Evolutionary conservation across 2,329 filamentous ascomycete species (phyloP), one percentile per base, ranked within the genome.

Genomic region (Penicillium decumbens): DNA sequence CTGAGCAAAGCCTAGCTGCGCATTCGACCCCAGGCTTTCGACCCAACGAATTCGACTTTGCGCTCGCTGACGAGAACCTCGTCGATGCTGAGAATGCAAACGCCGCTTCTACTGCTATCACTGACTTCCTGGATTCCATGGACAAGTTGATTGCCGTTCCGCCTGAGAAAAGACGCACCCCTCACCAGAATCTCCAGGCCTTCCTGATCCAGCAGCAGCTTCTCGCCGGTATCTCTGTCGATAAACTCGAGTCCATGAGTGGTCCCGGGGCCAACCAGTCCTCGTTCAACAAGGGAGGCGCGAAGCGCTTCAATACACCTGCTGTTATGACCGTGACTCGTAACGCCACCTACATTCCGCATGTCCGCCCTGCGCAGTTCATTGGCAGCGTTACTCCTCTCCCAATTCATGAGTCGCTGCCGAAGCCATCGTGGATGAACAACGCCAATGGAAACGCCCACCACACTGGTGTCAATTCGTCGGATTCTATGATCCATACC

Each of bases 121-220:
- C 38, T 41, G 23, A 41, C 6, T 41, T 41, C 15, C 38, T 41
- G 38, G 12, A 2, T 41, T 3, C 23, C 12, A 41, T 41, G n/a
- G 23, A 41, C 12, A 25, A 25, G 6, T 20, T 13, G 9, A 18
- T 37, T 4, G 33, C 33, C 9, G 20, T 7, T 23, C 33, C 33
- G 18, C 15, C 33, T 12, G 18, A 20, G 9, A 18, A 37, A 6
- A 37, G 18, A 37, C 33, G 24, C 38, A 27, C 20, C 38, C 38
- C 38, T 25, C 38, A 12, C 12, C 38, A 40, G 23, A 40, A 13
- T 13, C 30, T 68, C 8, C 62, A 66, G 28, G 51, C 48, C 4
- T 64, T 60, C 39, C 53, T 69, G 12, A 53, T 67, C 35, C 59
- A 59, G 4, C 60, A 65, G 45, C 66, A 69, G 45, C 41, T 61